These are phyloP conservation scores for Tulasnella sp. DNA, from an alignment of 768 basidiomycete species.

Conservation along the genomic window DNA sequence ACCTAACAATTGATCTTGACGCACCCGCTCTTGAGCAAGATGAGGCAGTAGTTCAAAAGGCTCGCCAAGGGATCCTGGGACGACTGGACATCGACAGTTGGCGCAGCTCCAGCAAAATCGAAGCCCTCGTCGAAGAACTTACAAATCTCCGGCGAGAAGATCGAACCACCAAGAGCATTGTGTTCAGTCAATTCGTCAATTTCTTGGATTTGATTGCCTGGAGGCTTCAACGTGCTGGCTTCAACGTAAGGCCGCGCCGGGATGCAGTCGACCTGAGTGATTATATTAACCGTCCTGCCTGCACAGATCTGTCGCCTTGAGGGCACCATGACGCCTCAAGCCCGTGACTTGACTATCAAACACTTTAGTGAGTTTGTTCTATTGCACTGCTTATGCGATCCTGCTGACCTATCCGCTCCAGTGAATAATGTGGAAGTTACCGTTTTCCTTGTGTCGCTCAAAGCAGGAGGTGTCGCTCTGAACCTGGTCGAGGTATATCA, in stretches of 20 bases:
- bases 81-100: constrained; percentile 83
- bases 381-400: background rate
- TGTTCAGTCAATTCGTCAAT: constrained; percentile 94
- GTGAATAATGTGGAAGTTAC: constrained; percentile 92
- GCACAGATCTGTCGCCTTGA: constrained; percentile 84
- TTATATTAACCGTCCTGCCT: background rate
- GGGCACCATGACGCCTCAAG: constrained; percentile 96
- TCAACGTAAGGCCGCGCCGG: constrained; percentile 54
- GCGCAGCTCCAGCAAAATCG: constrained; percentile 96
- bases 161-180: constrained; percentile 90
- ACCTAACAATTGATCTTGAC: constrained; percentile 93
- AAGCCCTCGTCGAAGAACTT: constrained; percentile 92
- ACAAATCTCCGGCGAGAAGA: constrained; percentile 78
- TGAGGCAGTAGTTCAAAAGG: constrained; percentile 43
- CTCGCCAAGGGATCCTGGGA: constrained; percentile 88
- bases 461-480: constrained; percentile 91
- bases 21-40: constrained; percentile 85
- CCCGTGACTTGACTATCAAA: constrained; percentile 89
- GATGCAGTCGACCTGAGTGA: background rate
- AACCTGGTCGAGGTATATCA: constrained; percentile 63
- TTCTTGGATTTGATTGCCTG: constrained; percentile 81
- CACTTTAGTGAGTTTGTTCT: constrained; percentile 68
- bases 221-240: constrained; percentile 86
- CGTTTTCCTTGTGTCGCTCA: constrained; percentile 90
- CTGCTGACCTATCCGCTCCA: constrained; percentile 34